phyloP scores from a whole-genome alignment of 805 yeast genomes.

The Candida golubevii region DNA sequence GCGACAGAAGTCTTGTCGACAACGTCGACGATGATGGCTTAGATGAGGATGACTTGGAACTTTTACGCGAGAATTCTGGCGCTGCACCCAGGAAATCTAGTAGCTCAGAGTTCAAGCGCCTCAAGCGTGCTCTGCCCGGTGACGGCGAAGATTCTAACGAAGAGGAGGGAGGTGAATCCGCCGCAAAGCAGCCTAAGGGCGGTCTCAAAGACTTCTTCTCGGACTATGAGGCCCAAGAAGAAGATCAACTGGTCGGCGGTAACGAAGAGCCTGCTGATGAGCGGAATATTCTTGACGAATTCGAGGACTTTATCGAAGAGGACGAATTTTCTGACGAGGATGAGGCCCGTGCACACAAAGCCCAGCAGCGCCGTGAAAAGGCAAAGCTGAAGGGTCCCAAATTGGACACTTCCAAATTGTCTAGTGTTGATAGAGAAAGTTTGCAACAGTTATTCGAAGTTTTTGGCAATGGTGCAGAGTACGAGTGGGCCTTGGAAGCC shows the following conservation, averaged over 20 bases:
- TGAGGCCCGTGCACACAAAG: conserved; percentile 40
- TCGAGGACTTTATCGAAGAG: conserved; percentile 96
- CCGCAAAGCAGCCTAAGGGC: conserved; percentile 11
- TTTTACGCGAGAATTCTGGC: conserved; percentile 87
- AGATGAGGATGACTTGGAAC: conserved; percentile 93
- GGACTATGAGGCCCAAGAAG: conserved; percentile 43
- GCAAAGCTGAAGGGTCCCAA: conserved; percentile 35
- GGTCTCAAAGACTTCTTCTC: conserved; percentile 69
- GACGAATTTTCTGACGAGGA: conserved; percentile 89
- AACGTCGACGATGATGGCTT: conserved; percentile 54
- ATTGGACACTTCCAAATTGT: conserved; percentile 54
- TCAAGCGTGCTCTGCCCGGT: conserved; percentile 60
- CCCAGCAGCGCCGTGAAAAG: conserved; percentile 29
- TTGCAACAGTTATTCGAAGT: conserved; percentile 91
- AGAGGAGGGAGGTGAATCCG: conserved; percentile 8
- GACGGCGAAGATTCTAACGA: conserved; percentile 30
- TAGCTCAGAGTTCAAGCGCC: conserved; percentile 64
- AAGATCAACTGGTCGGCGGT: conserved; percentile 17
- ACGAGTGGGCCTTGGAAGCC: conserved; percentile 96
- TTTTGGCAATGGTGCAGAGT: conserved; percentile 95
- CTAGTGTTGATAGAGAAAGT: conserved; percentile 79
- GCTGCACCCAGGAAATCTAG: conserved; percentile 38
- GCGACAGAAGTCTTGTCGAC: conserved; percentile 6
- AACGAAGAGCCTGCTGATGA: conserved; percentile 24
- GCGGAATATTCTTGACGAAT: conserved; percentile 61